These are phyloP conservation scores for Brassica hybrid DNA, from an alignment of 441 rosid species.

Conservation along the genomic window DNA sequence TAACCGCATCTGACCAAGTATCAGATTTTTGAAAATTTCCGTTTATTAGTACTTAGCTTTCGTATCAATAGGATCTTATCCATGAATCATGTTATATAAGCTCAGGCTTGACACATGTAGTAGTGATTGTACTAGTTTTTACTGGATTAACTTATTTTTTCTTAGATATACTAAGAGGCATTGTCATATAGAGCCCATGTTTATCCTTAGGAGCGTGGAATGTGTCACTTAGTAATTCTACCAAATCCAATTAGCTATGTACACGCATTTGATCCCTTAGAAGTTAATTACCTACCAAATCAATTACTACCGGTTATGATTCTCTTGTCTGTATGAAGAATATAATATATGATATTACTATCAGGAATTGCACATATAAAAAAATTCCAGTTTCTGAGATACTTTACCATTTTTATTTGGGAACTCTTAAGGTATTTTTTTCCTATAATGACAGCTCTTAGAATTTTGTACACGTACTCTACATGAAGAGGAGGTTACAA, in stretches of 20 bases:
- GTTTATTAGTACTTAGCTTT: constrained; percentile 12
- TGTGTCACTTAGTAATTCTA: constrained; percentile 13
- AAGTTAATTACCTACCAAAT: not conserved
- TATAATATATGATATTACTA: not conserved
- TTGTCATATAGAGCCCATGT: not conserved
- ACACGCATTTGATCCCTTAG: not conserved
- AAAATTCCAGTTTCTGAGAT: not conserved
- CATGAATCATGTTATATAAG: not conserved
- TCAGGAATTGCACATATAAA: not conserved
- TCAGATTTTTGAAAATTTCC: not conserved
- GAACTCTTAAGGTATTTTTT: not conserved
- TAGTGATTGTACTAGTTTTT: not conserved
- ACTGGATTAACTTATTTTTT: not conserved
- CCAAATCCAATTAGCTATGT: not conserved
- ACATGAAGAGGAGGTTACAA: constrained; percentile 17
- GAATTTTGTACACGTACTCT: not conserved
- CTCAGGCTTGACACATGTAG: constrained; percentile 16
- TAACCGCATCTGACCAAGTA: constrained; percentile 1
- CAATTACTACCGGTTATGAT: not conserved
- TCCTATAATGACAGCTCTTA: constrained; percentile 4
- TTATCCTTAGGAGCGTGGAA: not conserved
- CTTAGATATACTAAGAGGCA: not conserved
- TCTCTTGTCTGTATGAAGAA: not conserved
- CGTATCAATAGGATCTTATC: constrained; percentile 3
- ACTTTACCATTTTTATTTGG: constrained; percentile 4